Conservation (phyloP, 2,329 filamentous ascomycete genomes). For the Chaetomium globosum region DNA sequence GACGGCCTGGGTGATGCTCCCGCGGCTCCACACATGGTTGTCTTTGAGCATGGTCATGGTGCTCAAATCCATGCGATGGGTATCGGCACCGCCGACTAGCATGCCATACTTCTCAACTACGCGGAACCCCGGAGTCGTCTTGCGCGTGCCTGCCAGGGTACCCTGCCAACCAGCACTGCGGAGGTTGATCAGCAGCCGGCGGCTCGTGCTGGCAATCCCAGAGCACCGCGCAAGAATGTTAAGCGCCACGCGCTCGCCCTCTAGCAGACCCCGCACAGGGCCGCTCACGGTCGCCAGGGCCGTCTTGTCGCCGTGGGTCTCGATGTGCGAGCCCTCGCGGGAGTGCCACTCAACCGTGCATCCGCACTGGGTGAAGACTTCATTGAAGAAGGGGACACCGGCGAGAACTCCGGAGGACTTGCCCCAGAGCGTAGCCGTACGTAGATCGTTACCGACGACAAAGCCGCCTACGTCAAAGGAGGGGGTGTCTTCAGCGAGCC, state of each 20-base stretch:
- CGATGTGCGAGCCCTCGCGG: slow-evolving; percentile 71
- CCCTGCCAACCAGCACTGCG: slow-evolving; percentile 74
- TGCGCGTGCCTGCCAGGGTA: slow-evolving; percentile 88
- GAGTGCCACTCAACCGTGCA: slow-evolving; percentile 91
- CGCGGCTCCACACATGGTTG: slow-evolving; percentile 93
- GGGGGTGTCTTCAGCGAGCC: slow-evolving; percentile 95
- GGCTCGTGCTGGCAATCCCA: slow-evolving; percentile 76
- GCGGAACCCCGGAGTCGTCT: slow-evolving; percentile 94
- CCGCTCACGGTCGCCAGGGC: slow-evolving; percentile 80
- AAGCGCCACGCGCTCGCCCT: slow-evolving; percentile 91
- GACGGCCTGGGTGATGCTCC: slow-evolving; percentile 84
- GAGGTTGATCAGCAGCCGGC: slow-evolving; percentile 57
- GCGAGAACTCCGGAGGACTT: slow-evolving; percentile 81
- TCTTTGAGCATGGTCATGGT: slow-evolving; percentile 99
- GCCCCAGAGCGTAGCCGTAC: slow-evolving; percentile 67
- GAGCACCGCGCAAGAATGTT: slow-evolving; percentile 91
- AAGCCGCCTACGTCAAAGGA: slow-evolving; percentile 97
- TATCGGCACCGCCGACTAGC: slow-evolving; percentile 88
- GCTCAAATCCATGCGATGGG: slow-evolving; percentile 86
- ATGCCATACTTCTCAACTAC: slow-evolving; percentile 98
- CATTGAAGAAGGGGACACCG: slow-evolving; percentile 91
- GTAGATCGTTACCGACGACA: slow-evolving; percentile 75
- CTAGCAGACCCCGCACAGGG: slow-evolving; percentile 75
- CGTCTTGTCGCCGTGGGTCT: slow-evolving; percentile 54
- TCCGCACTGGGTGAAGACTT: slow-evolving; percentile 85